Evolutionary conservation across 2,329 filamentous ascomycete genomes (phyloP).

Genomic region (Penicillium sp.): DNA sequence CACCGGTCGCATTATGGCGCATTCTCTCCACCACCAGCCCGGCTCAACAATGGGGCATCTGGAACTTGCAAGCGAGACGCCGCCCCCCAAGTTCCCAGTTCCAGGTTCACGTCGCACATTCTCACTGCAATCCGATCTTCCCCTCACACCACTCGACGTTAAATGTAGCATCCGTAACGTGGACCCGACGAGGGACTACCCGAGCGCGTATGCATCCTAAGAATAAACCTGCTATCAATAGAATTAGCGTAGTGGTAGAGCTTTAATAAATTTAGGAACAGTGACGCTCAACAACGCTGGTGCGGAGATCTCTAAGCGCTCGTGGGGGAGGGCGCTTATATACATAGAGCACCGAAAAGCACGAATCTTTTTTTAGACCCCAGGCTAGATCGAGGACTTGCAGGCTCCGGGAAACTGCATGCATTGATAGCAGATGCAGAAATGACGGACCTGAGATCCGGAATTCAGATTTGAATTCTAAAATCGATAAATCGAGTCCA

Average conservation of each 20-base stretch:
- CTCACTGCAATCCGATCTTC: not conserved
- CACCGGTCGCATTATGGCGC: not conserved
- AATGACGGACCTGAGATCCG: not conserved
- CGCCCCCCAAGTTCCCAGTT: not conserved
- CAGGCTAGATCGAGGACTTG: not conserved
- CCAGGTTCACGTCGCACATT: not conserved
- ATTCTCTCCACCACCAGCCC: not conserved
- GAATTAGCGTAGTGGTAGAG: slow-evolving; percentile 1
- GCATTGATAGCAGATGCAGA: slow-evolving; percentile 4
- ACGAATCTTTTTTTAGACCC: slow-evolving; percentile 15
- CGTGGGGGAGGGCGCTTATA: slow-evolving; percentile 21
- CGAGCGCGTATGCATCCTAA: slow-evolving; percentile 2
- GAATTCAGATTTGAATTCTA: not conserved
- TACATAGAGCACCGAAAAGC: slow-evolving; percentile 11
- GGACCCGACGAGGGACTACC: not conserved
- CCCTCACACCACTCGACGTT: not conserved
- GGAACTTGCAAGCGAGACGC: not conserved
- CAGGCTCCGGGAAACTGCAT: slow-evolving; percentile 15
- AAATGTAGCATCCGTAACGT: not conserved
- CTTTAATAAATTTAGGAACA: not conserved
- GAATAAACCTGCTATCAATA: slow-evolving; percentile 6
- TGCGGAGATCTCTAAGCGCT: slow-evolving; percentile 13
- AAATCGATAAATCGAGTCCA: slow-evolving; percentile 1
- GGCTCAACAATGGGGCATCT: not conserved
- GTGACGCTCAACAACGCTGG: not conserved